These are phyloP conservation scores for Phanerochaete carnosa DNA, from an alignment of 768 basidiomycete species.

Conservation along the genomic window DNA sequence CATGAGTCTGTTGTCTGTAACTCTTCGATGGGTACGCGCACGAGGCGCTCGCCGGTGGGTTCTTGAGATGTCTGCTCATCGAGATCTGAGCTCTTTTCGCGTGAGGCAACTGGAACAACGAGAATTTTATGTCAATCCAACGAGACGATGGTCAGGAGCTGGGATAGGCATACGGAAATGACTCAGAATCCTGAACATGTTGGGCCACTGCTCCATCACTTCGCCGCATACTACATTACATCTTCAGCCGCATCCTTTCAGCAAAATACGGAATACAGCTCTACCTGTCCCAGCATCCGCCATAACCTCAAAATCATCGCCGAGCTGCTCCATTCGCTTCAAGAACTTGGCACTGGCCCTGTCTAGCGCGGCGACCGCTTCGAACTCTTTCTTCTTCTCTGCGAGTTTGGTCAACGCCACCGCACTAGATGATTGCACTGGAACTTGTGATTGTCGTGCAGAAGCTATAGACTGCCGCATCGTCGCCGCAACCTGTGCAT, in stretches of 20 bases:
- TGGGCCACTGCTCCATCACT: constrained; percentile 77
- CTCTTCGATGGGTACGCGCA: constrained; percentile 73
- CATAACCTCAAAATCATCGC: constrained; percentile 76
- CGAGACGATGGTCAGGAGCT: background rate
- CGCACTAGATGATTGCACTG: constrained; percentile 39
- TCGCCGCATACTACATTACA: constrained; percentile 59
- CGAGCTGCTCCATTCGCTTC: constrained; percentile 63
- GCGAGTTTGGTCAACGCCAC: constrained; percentile 52
- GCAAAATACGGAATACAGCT: background rate
- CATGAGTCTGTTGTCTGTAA: constrained; percentile 35
- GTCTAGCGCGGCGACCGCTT: constrained; percentile 71
- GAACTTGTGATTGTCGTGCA: constrained; percentile 45
- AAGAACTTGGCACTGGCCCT: constrained; percentile 59
- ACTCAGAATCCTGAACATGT: constrained; percentile 75
- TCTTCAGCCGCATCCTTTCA: background rate
- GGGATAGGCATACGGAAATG: constrained; percentile 52
- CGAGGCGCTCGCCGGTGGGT: constrained; percentile 55
- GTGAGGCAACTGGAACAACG: constrained; percentile 52
- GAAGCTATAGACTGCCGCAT: constrained; percentile 60
- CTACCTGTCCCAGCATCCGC: constrained; percentile 71
- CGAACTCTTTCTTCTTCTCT: constrained; percentile 81
- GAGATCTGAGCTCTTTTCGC: constrained; percentile 30
- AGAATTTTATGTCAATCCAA: background rate
- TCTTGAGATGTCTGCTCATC: constrained; percentile 22
- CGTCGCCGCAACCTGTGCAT: background rate